A percentile compares a stretch with the other conserved stretches of the same genome.
phyloP scores from a whole-genome alignment of 148 eudicot genomes.

The Nyssa sinensis region DNA sequence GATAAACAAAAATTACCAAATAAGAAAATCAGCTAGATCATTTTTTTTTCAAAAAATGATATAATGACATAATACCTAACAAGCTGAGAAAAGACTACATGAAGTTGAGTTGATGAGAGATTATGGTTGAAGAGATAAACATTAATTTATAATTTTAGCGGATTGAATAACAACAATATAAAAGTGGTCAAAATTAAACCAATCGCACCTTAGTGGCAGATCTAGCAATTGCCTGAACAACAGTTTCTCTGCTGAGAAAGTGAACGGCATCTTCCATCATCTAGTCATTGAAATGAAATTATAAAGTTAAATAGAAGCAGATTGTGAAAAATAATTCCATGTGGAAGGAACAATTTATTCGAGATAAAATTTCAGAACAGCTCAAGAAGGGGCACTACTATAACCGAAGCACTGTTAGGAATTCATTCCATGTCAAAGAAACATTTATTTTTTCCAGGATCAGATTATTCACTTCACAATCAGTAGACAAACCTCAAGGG shows the following conservation, averaged over 20 bases:
- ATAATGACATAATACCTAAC: background rate
- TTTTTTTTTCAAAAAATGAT: too few relatives aligned
- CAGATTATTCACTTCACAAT: constrained; percentile 1
- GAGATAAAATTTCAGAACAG: background rate
- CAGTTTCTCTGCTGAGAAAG: constrained; percentile 89
- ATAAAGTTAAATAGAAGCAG: background rate
- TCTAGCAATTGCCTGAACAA: constrained; percentile 94
- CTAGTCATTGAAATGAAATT: constrained; percentile 32
- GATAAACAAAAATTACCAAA: background rate
- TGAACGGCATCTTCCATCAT: constrained; percentile 99
- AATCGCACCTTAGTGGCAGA: constrained; percentile 87
- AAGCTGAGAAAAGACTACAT: background rate
- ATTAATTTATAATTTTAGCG: background rate
- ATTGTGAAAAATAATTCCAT: constrained; percentile 5
- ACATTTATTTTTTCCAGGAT: background rate
- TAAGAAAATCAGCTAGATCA: background rate
- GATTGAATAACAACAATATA: background rate
- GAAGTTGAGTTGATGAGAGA: background rate
- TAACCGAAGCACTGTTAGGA: background rate
- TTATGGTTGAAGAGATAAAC: background rate
- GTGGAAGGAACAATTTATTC: background rate
- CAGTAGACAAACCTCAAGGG: constrained; percentile 71
- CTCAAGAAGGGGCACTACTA: background rate
- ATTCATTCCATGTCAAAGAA: background rate
- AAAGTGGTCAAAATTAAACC: background rate